Conservation (phyloP, 2,329 filamentous ascomycete genomes). For the Rachicladosporium sp. region DNA sequence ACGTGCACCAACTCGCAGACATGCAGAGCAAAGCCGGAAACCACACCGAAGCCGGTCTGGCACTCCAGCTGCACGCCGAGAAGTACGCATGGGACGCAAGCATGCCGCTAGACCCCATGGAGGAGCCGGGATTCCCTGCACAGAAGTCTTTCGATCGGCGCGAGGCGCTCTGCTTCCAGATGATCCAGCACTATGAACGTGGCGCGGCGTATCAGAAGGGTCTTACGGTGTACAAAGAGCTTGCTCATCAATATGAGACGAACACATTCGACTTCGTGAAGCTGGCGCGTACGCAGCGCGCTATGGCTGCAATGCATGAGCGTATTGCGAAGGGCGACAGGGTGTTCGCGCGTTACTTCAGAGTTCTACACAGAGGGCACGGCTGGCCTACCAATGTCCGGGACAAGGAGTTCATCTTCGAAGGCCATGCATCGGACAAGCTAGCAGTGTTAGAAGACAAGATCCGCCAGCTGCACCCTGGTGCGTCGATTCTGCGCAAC, state of each 20-base stretch:
- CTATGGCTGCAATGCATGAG: constrained; percentile 88
- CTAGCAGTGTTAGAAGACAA: constrained; percentile 75
- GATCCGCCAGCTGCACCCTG: constrained; percentile 81
- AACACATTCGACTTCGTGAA: constrained; percentile 87
- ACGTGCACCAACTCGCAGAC: constrained; percentile 80
- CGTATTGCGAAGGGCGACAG: constrained; percentile 71
- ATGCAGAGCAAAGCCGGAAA: constrained; percentile 67
- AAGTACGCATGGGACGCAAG: constrained; percentile 82
- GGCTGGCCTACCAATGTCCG: constrained; percentile 71
- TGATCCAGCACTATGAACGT: constrained; percentile 90
- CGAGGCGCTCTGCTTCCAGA: constrained; percentile 81
- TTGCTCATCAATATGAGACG: constrained; percentile 80
- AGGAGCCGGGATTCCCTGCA: constrained; percentile 64
- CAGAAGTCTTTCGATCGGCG: constrained; percentile 88
- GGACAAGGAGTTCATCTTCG: constrained; percentile 88
- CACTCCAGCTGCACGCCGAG: constrained; percentile 80
- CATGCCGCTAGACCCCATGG: constrained; percentile 50
- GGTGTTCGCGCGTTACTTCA: constrained; percentile 74
- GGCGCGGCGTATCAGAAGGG: constrained; percentile 90
- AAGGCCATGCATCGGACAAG: constrained; percentile 65
- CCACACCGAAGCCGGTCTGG: constrained; percentile 76
- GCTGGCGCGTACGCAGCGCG: constrained; percentile 74
- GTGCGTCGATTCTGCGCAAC: constrained; percentile 65
- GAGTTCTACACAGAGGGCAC: constrained; percentile 76
- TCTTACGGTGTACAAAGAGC: constrained; percentile 75